A percentile compares a stretch with the other conserved stretches of the same genome.
phyloP scores from a whole-genome alignment of 2,329 filamentous ascomycete species.

The Clarireedia homoeocarpa region DNA sequence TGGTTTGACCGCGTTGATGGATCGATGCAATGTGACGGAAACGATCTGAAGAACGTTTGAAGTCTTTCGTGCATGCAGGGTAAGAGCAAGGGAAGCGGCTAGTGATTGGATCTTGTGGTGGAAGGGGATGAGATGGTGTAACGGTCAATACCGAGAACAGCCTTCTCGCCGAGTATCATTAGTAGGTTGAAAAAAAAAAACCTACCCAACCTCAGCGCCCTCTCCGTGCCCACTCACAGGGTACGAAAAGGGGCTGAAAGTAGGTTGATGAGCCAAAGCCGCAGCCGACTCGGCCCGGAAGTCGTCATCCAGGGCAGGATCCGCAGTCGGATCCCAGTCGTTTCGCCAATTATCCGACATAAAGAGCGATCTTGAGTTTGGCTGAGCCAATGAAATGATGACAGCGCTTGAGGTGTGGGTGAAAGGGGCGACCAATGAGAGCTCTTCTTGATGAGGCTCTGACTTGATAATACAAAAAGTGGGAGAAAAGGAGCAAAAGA shows the following conservation, averaged over 20 bases:
- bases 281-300: neutral
- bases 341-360: neutral
- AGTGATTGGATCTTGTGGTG: neutral
- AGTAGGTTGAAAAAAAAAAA: neutral
- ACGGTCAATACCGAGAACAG: neutral
- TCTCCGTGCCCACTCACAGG: neutral
- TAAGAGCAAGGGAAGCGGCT: neutral
- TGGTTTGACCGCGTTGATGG: neutral
- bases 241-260: neutral
- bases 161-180: neutral
- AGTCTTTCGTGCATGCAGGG: neutral
- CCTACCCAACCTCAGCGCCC: neutral
- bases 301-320: neutral
- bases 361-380: neutral
- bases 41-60: neutral
- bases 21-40: neutral
- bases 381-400: neutral
- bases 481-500: neutral
- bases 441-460: neutral
- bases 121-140: neutral
- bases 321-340: neutral
- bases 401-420: neutral
- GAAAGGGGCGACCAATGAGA: neutral
- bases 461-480: neutral
- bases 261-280: neutral